Evolutionary conservation across 257 asterid species (phyloP).

Genomic region (Haberlea rhodopensis): DNA sequence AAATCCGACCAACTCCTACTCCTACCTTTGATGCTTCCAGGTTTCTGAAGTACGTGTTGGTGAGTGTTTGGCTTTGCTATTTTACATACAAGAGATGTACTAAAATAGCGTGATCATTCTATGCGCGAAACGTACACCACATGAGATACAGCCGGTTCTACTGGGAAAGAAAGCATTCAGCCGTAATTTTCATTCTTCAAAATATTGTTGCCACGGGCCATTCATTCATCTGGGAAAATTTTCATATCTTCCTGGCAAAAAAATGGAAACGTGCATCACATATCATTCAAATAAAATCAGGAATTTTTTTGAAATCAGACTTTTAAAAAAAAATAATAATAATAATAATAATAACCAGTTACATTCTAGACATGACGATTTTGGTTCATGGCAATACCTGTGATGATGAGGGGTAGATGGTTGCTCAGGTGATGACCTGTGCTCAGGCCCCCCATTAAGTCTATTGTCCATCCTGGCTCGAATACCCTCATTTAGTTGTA

Average conservation of each 20-base stretch:
- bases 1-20: slow-evolving; percentile 27
- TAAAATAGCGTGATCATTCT: slow-evolving; percentile 15
- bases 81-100: slow-evolving; percentile 42
- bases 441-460: slow-evolving; percentile 50
- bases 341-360: too few relatives aligned
- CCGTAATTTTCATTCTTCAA: slow-evolving; percentile 21
- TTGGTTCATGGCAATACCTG: slow-evolving; percentile 44
- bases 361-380: background rate
- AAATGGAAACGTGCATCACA: slow-evolving; percentile 22
- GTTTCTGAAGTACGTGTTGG: slow-evolving; percentile 27
- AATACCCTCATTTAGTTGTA: slow-evolving; percentile 56
- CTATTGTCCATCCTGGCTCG: slow-evolving; percentile 55
- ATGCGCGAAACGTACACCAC: slow-evolving; percentile 5
- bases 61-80: slow-evolving; percentile 34
- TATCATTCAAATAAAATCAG: background rate
- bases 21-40: slow-evolving; percentile 35
- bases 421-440: slow-evolving; percentile 68
- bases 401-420: slow-evolving; percentile 79
- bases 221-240: slow-evolving; percentile 27
- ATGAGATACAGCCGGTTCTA: slow-evolving; percentile 27
- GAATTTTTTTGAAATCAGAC: background rate
- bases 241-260: slow-evolving; percentile 59
- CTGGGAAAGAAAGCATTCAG: too few relatives aligned
- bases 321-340: too few relatives aligned
- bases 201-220: slow-evolving; percentile 20